These are phyloP conservation scores for Myxozyma sirexii DNA, from an alignment of 805 yeast genomes.

Conservation along the genomic window DNA sequence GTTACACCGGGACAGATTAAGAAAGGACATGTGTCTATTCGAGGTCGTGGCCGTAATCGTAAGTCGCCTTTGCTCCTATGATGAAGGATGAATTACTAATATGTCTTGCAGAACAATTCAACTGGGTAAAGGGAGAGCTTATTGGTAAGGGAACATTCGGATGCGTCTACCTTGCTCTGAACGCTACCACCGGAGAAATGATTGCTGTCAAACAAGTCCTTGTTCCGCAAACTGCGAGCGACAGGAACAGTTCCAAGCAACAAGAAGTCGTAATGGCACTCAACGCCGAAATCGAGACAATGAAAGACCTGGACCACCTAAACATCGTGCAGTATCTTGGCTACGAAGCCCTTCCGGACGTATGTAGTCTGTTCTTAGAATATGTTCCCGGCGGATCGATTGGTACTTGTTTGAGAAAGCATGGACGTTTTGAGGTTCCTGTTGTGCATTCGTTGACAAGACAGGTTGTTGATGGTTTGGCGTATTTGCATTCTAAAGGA, in stretches of 20 bases:
- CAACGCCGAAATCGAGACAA: conserved; percentile 85
- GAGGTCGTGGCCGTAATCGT: conserved; percentile 60
- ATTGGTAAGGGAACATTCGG: conserved; percentile 98
- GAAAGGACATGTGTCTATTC: conserved; percentile 23
- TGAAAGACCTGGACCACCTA: conserved; percentile 90
- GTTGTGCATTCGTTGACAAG: conserved; percentile 70
- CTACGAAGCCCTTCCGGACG: conserved; percentile 73
- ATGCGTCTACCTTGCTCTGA: conserved; percentile 84
- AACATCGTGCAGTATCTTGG: conserved; percentile 97
- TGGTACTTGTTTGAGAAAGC: conserved; percentile 76
- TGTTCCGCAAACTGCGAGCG: conserved; percentile 52
- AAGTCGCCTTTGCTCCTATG: conserved; percentile 47
- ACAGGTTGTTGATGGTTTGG: conserved; percentile 81
- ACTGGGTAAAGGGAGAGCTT: conserved; percentile 97
- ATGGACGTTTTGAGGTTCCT: conserved; percentile 82
- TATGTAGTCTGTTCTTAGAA: conserved; percentile 85
- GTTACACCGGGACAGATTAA: conserved; percentile 62
- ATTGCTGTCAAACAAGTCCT: conserved; percentile 96
- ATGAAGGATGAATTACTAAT: not conserved
- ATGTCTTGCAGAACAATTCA: conserved; percentile 74
- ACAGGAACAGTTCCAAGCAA: conserved; percentile 40
- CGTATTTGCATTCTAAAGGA: conserved; percentile 85
- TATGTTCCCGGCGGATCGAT: conserved; percentile 98
- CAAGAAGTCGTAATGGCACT: conserved; percentile 76
- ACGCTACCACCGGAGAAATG: conserved; percentile 97